Base-by-base conservation (phyloP, 345 rosid genomes). In the Cochlearia excelsa region DNA sequence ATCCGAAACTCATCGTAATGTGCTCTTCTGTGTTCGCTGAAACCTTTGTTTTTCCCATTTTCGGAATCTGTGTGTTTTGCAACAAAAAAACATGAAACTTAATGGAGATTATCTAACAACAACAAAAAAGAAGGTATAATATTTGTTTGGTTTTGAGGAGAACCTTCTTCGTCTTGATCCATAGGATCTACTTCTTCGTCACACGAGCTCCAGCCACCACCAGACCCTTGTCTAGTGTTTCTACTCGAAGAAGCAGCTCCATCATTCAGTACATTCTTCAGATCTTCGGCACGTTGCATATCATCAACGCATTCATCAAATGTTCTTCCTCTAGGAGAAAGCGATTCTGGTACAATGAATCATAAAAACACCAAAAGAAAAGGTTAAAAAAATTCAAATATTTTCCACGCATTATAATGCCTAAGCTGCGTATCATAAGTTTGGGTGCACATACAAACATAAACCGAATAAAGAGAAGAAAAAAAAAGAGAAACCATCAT, bases 1-100 rank as follows among this genome's bases (percentile, higher is more conserved):
- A 77, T 90, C 59, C 61, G 82, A 72, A 81, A 87, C 80, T 94
- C 97, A 54, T 94, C 80, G 51, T 94, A 94, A 61, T 94, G 99
- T 39, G 75, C 93, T 68, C 80, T 75, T 66, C 99, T 79, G 31
- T 73, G 99, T 72, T 85, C 96, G 72, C 59, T 84, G 70, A 93
- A 93, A 52, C 77, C 79, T 67, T 51, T 70, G 62, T 65, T 76
- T 64, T 62, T 73, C 43, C 57, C 84, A 4, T 72, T 27, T 66
- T 68, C 84, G 16, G 75, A 66, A 75, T 61, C 85, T 85, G 71
- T 51, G 7, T 26, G 23, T 52, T 52, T 63, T 35, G 76, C 9
- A 48, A 40, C 46, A 60, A 39, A 43, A 65, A 31, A 7, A 26
- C 27, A 37, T 16, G 57, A 35, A 38, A 38, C 11, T 16, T 46